Evolutionary conservation across 1,139 yeast genomes (phyloP).

Genomic region (Saccharomycopsis crataegensis): DNA sequence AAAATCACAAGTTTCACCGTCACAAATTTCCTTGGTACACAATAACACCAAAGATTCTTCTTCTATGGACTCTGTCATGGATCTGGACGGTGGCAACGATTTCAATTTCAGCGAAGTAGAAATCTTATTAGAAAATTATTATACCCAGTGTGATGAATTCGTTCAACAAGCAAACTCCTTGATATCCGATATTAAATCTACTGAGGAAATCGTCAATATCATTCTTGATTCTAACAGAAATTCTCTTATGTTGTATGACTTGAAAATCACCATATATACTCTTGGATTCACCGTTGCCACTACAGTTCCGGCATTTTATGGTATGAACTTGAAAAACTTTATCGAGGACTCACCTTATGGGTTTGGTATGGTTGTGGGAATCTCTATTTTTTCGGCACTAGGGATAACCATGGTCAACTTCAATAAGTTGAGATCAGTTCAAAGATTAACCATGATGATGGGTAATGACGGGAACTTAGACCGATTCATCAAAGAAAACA

Average conservation of each 20-base stretch:
- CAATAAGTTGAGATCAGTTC: slow-evolving; percentile 35
- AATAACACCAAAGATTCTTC: background rate
- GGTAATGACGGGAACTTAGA: slow-evolving; percentile 2
- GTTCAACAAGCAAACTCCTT: slow-evolving; percentile 72
- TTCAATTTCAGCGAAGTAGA: slow-evolving; percentile 46
- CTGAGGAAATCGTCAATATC: slow-evolving; percentile 76
- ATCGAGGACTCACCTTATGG: slow-evolving; percentile 55
- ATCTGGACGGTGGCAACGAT: slow-evolving; percentile 1
- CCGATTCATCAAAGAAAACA: background rate
- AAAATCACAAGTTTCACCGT: too few species aligned
- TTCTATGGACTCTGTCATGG: background rate
- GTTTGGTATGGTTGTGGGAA: slow-evolving; percentile 36
- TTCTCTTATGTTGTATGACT: slow-evolving; percentile 65
- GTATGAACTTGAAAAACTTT: slow-evolving; percentile 74
- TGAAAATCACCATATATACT: slow-evolving; percentile 61
- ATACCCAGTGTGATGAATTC: slow-evolving; percentile 70
- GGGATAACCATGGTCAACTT: slow-evolving; percentile 34
- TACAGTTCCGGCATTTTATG: slow-evolving; percentile 69
- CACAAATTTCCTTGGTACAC: too few species aligned
- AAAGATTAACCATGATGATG: slow-evolving; percentile 37
- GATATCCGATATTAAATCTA: slow-evolving; percentile 63
- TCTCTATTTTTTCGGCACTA: slow-evolving; percentile 35
- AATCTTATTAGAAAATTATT: slow-evolving; percentile 66
- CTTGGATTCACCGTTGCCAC: slow-evolving; percentile 51
- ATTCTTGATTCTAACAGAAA: slow-evolving; percentile 74